Conservation (phyloP, 768 basidiomycete genomes). For the Pleurotus sapidus region DNA sequence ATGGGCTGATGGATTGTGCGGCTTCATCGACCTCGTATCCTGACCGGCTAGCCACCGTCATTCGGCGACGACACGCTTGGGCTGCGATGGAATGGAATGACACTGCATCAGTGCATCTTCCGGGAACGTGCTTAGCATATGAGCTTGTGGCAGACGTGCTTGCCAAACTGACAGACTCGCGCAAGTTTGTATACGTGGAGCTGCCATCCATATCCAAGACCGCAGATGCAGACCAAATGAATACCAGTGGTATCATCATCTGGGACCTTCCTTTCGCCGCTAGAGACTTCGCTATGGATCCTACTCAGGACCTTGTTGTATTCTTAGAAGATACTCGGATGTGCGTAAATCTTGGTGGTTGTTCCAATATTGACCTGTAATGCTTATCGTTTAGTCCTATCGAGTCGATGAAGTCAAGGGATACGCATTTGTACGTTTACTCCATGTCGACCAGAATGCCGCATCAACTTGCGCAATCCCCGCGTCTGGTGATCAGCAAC, state of each 20-base stretch:
- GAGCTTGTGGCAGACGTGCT: constrained; percentile 62
- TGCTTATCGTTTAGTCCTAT: constrained; percentile 4
- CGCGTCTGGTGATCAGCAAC: constrained; percentile 23
- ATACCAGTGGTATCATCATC: constrained; percentile 4
- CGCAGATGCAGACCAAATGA: constrained; percentile 6
- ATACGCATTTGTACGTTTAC: constrained; percentile 34
- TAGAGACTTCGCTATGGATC: constrained; percentile 65
- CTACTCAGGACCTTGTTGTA: constrained; percentile 57
- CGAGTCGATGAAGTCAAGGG: constrained; percentile 6
- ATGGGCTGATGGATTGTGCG: constrained; percentile 29
- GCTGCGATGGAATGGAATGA: constrained; percentile 17
- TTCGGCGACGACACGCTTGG: constrained; percentile 22
- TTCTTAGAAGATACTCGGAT: constrained; percentile 28
- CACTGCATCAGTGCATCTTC: not conserved
- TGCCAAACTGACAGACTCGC: constrained; percentile 34
- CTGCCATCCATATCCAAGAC: constrained; percentile 19
- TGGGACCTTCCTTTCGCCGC: constrained; percentile 36
- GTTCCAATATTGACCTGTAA: not conserved
- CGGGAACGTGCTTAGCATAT: constrained; percentile 39
- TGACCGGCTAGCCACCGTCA: constrained; percentile 18
- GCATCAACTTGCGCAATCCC: constrained; percentile 38
- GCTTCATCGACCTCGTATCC: constrained; percentile 7
- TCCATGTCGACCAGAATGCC: constrained; percentile 37
- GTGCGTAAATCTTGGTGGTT: constrained; percentile 8
- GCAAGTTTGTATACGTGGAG: constrained; percentile 18